Percentiles rank a stretch among this genome's conserved stretches.
These are phyloP conservation scores for Solanum acaule DNA, from an alignment of 257 asterid species.

Conservation along the genomic window DNA sequence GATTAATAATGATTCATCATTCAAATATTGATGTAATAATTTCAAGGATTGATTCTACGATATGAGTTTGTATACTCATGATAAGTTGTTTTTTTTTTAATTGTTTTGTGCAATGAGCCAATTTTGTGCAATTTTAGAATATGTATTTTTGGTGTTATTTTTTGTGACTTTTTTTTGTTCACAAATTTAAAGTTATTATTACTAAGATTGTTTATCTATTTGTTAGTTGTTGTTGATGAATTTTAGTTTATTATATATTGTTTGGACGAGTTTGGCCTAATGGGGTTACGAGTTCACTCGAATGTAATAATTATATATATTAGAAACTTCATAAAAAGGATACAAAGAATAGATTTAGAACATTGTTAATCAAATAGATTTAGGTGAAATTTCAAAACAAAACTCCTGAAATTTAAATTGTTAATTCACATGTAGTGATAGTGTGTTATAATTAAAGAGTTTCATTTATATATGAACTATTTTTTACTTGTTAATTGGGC, in stretches of 20 bases:
- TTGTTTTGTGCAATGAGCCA: not conserved
- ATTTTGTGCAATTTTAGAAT: not conserved
- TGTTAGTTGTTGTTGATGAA: not conserved
- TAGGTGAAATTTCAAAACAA: not conserved
- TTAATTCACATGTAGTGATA: too few relatives aligned
- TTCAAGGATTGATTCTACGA: not conserved
- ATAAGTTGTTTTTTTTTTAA: not conserved
- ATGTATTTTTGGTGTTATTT: not conserved
- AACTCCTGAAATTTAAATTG: too few relatives aligned
- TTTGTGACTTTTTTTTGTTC: not conserved
- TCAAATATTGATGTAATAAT: not conserved
- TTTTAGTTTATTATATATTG: not conserved
- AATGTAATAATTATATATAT: not conserved
- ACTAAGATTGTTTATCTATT: not conserved
- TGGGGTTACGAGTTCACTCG: not conserved
- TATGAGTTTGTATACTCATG: not conserved
- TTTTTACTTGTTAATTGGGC: too few relatives aligned
- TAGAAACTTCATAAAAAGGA: not conserved
- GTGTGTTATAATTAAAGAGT: too few relatives aligned
- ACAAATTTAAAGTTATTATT: not conserved
- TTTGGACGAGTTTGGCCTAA: not conserved
- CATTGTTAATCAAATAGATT: not conserved
- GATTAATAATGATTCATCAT: not conserved
- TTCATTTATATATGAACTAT: too few relatives aligned
- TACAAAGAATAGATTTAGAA: not conserved